Conservation (phyloP, 2,329 filamentous ascomycete genomes). For the Penicillium carneum region DNA sequence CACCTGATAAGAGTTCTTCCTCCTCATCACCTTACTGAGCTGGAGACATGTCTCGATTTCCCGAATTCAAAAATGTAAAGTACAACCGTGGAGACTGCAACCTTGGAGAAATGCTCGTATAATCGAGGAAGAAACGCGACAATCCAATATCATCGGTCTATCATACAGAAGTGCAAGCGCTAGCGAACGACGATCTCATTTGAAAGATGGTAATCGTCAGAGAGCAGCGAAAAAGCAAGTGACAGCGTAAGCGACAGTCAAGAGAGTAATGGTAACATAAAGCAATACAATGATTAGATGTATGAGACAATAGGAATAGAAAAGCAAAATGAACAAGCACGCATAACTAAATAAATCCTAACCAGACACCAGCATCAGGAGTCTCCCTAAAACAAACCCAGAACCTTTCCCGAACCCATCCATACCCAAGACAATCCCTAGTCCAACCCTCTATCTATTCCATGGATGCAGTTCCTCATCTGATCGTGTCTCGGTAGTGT, state of each 20-base stretch:
- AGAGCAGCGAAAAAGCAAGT: neutral
- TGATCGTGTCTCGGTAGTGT: slow-evolving; percentile 40
- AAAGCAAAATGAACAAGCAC: slow-evolving; percentile 27
- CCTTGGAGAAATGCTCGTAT: neutral
- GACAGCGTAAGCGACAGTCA: neutral
- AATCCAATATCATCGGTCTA: neutral
- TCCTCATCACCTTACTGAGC: too few relatives aligned
- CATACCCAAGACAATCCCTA: slow-evolving; percentile 17
- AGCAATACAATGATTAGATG: slow-evolving; percentile 16
- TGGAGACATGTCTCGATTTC: too few relatives aligned
- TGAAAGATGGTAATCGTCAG: slow-evolving; percentile 27
- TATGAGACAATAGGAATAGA: slow-evolving; percentile 14
- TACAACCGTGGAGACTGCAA: too few relatives aligned
- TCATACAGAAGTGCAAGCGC: neutral
- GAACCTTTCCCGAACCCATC: slow-evolving; percentile 17
- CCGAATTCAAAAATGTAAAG: too few relatives aligned
- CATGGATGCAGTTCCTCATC: slow-evolving; percentile 37
- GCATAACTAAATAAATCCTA: slow-evolving; percentile 28
- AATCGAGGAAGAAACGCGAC: too few relatives aligned
- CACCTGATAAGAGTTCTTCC: too few relatives aligned
- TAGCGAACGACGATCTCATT: neutral
- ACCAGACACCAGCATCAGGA: slow-evolving; percentile 34
- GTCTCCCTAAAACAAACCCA: slow-evolving; percentile 27
- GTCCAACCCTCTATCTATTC: slow-evolving; percentile 22
- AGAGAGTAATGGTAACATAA: neutral